phyloP scores from a whole-genome alignment of 768 basidiomycete species.

The Psilocybe cubensis region DNA sequence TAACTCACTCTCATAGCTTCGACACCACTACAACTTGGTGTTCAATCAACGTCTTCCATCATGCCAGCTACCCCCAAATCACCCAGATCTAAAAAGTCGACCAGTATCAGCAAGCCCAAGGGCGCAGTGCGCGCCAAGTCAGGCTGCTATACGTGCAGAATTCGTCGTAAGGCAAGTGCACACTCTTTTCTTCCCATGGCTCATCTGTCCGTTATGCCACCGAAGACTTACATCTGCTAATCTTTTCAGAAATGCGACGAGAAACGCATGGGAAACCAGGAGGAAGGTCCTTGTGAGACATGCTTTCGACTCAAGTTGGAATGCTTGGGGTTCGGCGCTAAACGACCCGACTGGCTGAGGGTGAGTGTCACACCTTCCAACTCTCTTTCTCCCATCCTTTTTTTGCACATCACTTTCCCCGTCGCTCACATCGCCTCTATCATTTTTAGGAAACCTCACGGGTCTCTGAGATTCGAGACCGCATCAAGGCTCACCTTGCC shows the following conservation, averaged over 20 bases:
- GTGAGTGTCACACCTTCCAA: conserved; percentile 44
- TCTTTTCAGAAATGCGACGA: conserved; percentile 82
- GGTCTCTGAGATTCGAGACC: conserved; percentile 70
- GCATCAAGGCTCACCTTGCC: conserved; percentile 78
- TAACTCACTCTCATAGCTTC: neutral
- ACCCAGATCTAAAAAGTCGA: conserved; percentile 40
- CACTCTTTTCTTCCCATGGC: conserved; percentile 7
- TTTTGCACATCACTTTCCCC: neutral
- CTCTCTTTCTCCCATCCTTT: neutral
- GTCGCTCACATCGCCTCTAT: conserved; percentile 7
- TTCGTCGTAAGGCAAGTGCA: conserved; percentile 77
- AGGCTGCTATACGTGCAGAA: conserved; percentile 88
- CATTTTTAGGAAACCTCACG: conserved; percentile 64
- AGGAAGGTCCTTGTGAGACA: conserved; percentile 69
- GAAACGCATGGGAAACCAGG: conserved; percentile 46
- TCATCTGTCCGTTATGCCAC: neutral
- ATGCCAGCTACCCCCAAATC: conserved; percentile 49
- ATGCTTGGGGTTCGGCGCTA: conserved; percentile 84
- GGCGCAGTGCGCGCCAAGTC: conserved; percentile 85
- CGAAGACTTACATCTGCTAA: conserved; percentile 8
- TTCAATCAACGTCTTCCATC: too few species aligned
- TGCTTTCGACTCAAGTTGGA: conserved; percentile 82
- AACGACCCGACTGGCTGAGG: conserved; percentile 85
- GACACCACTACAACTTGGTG: neutral
- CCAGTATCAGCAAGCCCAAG: conserved; percentile 71